Conservation (phyloP, 805 yeast genomes). For the Ogataea paraovalis region DNA sequence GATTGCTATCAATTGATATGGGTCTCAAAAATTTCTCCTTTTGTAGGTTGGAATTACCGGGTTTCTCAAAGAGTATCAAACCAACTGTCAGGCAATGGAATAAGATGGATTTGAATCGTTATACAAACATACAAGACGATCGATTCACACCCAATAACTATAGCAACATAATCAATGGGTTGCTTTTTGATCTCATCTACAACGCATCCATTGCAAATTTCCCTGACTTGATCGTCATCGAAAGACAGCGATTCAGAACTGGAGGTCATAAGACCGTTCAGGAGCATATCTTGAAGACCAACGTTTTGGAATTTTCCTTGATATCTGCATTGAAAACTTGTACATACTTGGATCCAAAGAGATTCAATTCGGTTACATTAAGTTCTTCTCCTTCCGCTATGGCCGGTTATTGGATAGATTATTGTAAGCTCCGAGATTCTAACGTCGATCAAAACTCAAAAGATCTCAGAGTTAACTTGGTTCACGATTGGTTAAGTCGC, state of each 20-base stretch:
- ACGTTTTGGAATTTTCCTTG: conserved; percentile 50
- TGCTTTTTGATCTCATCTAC: conserved; percentile 19
- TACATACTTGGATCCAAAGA: conserved; percentile 4
- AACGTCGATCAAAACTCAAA: conserved; percentile 16
- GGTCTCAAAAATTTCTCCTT: conserved; percentile 34
- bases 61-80: neutral
- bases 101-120: conserved; percentile 30
- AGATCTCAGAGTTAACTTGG: conserved; percentile 23
- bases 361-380: conserved; percentile 8
- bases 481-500: conserved; percentile 23
- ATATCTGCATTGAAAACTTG: conserved; percentile 22
- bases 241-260: conserved; percentile 53
- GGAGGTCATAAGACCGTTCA: conserved; percentile 42
- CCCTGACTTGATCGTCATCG: conserved; percentile 46
- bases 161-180: conserved; percentile 18
- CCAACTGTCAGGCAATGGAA: conserved; percentile 29
- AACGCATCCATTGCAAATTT: neutral
- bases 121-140: conserved; percentile 9
- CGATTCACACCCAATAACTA: conserved; percentile 29
- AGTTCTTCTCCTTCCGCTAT: conserved; percentile 27
- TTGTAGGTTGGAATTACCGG: conserved; percentile 16
- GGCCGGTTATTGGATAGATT: conserved; percentile 30
- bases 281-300: conserved; percentile 49
- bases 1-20: conserved; percentile 29
- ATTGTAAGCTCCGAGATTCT: neutral